Percentiles rank a stretch among this genome's conserved stretches.
These are phyloP conservation scores for Bertia moriformis DNA, from an alignment of 2,329 filamentous ascomycete genomes.

Conservation along the genomic window DNA sequence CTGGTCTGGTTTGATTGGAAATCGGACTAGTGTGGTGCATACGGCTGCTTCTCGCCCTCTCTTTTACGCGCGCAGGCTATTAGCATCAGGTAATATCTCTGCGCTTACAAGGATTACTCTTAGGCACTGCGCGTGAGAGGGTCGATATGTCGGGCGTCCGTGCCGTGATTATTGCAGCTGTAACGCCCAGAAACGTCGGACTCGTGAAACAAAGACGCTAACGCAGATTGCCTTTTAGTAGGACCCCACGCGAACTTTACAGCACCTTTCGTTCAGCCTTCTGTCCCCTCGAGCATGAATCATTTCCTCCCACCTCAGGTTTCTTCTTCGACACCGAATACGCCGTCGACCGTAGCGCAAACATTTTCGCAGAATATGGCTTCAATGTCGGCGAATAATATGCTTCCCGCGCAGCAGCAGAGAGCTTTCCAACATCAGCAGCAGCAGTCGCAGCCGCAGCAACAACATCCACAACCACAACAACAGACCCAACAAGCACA, in stretches of 20 bases:
- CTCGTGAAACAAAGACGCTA: no score
- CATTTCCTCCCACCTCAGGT: slow-evolving; percentile 15
- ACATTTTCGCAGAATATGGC: slow-evolving; percentile 18
- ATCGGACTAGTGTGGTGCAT: no score
- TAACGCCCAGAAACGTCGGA: no score
- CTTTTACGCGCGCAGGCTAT: no score
- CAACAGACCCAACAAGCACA: slow-evolving; percentile 4
- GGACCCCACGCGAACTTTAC: slow-evolving; percentile 17
- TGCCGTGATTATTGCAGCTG: no score
- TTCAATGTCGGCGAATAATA: slow-evolving; percentile 15
- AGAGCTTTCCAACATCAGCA: no score
- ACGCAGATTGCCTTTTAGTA: slow-evolving; percentile 5
- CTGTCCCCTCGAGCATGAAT: slow-evolving; percentile 13
- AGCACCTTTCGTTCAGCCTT: slow-evolving; percentile 14
- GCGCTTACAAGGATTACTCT: no score
- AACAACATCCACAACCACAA: slow-evolving; percentile 8
- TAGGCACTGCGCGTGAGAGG: no score
- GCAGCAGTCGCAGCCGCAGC: slow-evolving; percentile 4
- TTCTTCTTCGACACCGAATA: slow-evolving; percentile 10
- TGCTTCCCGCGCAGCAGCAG: slow-evolving; percentile 14
- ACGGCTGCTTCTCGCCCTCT: no score
- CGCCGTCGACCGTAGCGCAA: slow-evolving; percentile 14
- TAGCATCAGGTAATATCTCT: no score
- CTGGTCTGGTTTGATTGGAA: no score
- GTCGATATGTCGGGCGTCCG: no score